phyloP scores from a whole-genome alignment of 768 basidiomycete species.

The Leccinum pellstonianum region DNA sequence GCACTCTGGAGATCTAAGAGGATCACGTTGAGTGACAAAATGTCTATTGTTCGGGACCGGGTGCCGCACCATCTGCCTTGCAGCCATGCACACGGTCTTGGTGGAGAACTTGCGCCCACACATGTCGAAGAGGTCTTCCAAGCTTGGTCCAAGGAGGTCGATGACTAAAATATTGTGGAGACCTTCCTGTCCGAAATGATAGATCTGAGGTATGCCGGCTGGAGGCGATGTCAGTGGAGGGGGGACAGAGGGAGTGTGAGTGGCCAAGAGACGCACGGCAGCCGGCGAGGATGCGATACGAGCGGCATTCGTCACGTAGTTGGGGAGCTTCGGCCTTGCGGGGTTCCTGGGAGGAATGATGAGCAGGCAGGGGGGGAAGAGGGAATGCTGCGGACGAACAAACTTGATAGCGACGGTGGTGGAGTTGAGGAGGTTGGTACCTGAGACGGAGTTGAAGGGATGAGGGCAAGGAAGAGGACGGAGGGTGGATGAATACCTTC shows the following conservation, averaged over 20 bases:
- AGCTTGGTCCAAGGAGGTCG: conserved; percentile 92
- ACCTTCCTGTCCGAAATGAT: conserved; percentile 99
- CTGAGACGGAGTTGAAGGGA: conserved; percentile 41
- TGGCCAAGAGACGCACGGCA: conserved; percentile 63
- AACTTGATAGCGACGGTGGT: conserved; percentile 99
- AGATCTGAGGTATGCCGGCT: conserved; percentile 99
- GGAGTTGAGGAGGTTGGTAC: conserved; percentile 96
- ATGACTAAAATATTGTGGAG: conserved; percentile 99
- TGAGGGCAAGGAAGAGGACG: not conserved
- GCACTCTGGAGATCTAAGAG: conserved; percentile 83
- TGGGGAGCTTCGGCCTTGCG: conserved; percentile 96
- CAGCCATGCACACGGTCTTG: conserved; percentile 99
- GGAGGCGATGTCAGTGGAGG: conserved; percentile 24
- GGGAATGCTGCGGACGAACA: conserved; percentile 53
- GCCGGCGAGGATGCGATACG: conserved; percentile 86
- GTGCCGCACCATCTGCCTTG: conserved; percentile 86
- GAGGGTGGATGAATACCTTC: conserved; percentile 52
- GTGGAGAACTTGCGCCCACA: conserved; percentile 96
- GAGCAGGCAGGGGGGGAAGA: conserved; percentile 3
- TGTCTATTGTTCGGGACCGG: not conserved
- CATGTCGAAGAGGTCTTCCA: conserved; percentile 99
- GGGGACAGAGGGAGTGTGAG: conserved; percentile 1
- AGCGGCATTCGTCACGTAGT: conserved; percentile 96
- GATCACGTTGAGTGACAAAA: conserved; percentile 5
- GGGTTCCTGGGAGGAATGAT: conserved; percentile 59